Conservation (phyloP, 2,329 filamentous ascomycete genomes). For the Colletotrichum tropicicola region DNA sequence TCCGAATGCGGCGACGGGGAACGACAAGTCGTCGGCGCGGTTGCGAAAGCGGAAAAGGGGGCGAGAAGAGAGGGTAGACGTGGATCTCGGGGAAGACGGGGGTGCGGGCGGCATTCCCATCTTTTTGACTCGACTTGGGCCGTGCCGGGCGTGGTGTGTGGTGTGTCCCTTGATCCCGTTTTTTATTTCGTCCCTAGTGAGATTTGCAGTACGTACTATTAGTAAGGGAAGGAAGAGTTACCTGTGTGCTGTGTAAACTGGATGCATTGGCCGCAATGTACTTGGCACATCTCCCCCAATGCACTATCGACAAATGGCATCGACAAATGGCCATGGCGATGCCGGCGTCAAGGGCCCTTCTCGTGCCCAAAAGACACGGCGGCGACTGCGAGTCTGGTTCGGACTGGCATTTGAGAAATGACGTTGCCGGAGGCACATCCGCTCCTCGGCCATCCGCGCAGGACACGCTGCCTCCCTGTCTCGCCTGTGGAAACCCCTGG, state of each 20-base stretch:
- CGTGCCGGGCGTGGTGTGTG: neutral
- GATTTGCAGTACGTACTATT: too few relatives aligned
- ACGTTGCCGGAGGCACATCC: conserved; percentile 10
- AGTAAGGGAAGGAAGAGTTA: too few relatives aligned
- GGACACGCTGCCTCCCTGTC: neutral
- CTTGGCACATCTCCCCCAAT: neutral
- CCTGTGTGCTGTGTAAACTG: too few relatives aligned
- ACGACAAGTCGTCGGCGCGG: neutral
- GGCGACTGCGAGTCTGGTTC: too few relatives aligned
- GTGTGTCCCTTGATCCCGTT: too few relatives aligned
- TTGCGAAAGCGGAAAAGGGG: neutral
- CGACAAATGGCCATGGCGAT: neutral
- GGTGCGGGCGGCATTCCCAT: neutral
- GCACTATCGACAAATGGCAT: too few relatives aligned
- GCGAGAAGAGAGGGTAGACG: neutral
- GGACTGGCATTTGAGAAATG: neutral
- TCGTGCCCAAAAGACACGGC: too few relatives aligned
- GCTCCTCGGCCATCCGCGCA: conserved; percentile 3
- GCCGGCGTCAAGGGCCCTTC: neutral
- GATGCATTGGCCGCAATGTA: neutral
- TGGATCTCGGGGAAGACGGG: neutral
- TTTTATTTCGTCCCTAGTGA: too few relatives aligned
- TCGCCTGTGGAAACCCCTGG: neutral
- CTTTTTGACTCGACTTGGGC: neutral
- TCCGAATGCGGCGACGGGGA: conserved; percentile 9